These are phyloP conservation scores for Aspergillus leporis DNA, from an alignment of 495 filamentous ascomycete species.

Conservation along the genomic window DNA sequence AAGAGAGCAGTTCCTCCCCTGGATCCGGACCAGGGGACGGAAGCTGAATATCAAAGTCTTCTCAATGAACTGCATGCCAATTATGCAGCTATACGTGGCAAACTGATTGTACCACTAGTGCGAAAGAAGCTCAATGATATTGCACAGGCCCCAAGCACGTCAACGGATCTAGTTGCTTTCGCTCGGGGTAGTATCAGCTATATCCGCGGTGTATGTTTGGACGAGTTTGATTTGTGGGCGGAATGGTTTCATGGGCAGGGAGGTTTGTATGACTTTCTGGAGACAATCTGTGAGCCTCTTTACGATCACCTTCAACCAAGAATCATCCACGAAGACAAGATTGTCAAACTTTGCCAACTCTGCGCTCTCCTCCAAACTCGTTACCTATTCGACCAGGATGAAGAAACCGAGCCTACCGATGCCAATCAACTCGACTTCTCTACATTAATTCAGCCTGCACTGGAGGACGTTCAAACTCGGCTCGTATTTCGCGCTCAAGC, in stretches of 20 bases:
- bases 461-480: constrained; percentile 73
- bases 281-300: constrained; percentile 72
- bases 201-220: constrained; percentile 67
- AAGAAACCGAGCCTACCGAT: constrained; percentile 59
- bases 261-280: constrained; percentile 70
- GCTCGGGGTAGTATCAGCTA: constrained; percentile 70
- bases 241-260: constrained; percentile 74
- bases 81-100: constrained; percentile 58
- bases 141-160: constrained; percentile 62
- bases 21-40: constrained; percentile 61
- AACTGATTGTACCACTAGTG: constrained; percentile 59
- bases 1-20: constrained; percentile 62
- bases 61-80: constrained; percentile 69
- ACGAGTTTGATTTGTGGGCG: constrained; percentile 73
- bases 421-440: constrained; percentile 65
- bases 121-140: constrained; percentile 67
- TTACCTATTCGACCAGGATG: constrained; percentile 73
- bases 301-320: constrained; percentile 70
- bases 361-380: constrained; percentile 81
- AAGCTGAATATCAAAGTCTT: constrained; percentile 66
- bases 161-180: constrained; percentile 68
- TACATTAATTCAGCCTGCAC: constrained; percentile 62
- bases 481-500: constrained; percentile 72
- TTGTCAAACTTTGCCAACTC: constrained; percentile 77
- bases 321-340: constrained; percentile 69